These are phyloP conservation scores for Aspergillus arachidicola DNA, from an alignment of 2,329 filamentous ascomycete species.

Conservation along the genomic window DNA sequence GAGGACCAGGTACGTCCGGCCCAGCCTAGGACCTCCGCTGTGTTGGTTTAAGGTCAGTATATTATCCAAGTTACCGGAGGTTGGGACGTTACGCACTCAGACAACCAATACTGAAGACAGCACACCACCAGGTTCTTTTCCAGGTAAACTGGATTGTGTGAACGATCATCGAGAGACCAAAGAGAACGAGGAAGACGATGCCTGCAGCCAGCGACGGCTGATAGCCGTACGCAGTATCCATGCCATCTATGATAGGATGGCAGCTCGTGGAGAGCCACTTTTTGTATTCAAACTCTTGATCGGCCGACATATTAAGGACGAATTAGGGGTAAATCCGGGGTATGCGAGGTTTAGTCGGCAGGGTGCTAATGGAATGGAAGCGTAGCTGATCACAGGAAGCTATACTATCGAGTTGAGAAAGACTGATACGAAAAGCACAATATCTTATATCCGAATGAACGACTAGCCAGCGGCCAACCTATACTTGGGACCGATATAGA, in stretches of 20 bases:
- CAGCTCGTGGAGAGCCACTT: constrained; percentile 25
- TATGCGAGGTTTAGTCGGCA: not conserved
- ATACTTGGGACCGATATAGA: not conserved
- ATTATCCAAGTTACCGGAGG: not conserved
- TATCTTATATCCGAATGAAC: not conserved
- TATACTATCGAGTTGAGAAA: not conserved
- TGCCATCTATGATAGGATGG: constrained; percentile 28
- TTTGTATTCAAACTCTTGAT: constrained; percentile 2
- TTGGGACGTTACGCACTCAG: constrained; percentile 29
- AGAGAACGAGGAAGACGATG: constrained; percentile 37
- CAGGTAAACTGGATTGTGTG: constrained; percentile 39
- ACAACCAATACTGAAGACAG: constrained; percentile 40
- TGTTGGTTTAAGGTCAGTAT: not conserved
- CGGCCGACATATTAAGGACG: not conserved
- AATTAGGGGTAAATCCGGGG: not conserved
- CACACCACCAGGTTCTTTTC: constrained; percentile 44
- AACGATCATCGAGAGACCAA: constrained; percentile 38
- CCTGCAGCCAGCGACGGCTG: constrained; percentile 36
- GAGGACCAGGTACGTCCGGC: constrained; percentile 52
- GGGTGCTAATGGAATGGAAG: not conserved
- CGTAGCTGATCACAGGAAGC: not conserved
- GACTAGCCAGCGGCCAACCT: not conserved
- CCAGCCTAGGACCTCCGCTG: constrained; percentile 53
- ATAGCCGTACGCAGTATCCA: constrained; percentile 36
- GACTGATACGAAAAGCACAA: not conserved